Evolutionary conservation across 139 green algal species (phyloP), one percentile per base, ranked within the genome.

Genomic region (Edaphochlamys debaryana): DNA sequence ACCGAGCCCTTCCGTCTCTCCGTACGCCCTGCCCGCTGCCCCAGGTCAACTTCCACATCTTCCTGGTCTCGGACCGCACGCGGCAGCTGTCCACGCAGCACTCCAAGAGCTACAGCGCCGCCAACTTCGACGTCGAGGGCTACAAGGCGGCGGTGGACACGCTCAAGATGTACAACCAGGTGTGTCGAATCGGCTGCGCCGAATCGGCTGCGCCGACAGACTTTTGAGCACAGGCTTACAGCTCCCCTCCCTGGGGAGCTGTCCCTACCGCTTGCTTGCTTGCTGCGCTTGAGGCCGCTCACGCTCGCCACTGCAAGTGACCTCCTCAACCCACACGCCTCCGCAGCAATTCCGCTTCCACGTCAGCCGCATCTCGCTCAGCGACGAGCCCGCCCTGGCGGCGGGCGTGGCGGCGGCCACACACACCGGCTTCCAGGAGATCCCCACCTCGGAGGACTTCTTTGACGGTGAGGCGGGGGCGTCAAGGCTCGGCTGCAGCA

Each of bases 341-440:
- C n/a, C 66, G 67, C 90, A 93, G 67, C 5, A 37, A 3, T 92
- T 92, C 62, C 63, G 73, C 22, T 91, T 88, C 75, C 58, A 36
- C 36, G 67, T 85, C 32, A 30, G 36, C 45, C 36, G 40, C 8
- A 60, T 90, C 0, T 74, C 86, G 37, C 70, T 93, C 74, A 67
- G 69, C 30, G 88, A 92, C 40, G 86, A 92, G 52, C 86, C 86
- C 0, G 36, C 74, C 1, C 80, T 94, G 52, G 77, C 90, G 0
- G 30, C 81, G 4, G 82, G 76, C 22, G 79, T 94, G 72, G 72
- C 86, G 5, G 70, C 84, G 30, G 85, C 84, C 23, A 67, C 84
- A 1, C 70, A 73, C 36, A 86, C 83, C 42, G 72, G 50, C 7
- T 41, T 62, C 27, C 77, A 81, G 48, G 48, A 88, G 32, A 67